Evolutionary conservation across 345 rosid species (phyloP).

Genomic region (Microcos paniculata): DNA sequence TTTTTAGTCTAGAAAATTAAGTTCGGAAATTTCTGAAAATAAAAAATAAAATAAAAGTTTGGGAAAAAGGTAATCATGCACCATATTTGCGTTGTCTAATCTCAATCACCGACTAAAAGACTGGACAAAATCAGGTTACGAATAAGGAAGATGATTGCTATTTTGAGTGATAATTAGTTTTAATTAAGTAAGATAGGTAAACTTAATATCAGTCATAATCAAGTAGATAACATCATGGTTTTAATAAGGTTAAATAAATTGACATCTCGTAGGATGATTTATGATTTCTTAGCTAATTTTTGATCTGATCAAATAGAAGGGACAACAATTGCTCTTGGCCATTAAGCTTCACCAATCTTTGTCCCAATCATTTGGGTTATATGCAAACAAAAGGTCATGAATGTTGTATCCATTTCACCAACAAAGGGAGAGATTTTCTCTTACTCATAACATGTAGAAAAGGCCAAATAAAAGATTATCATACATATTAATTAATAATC

Average conservation of each 20-base stretch:
- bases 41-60: not conserved
- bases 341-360: not conserved
- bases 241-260: not conserved
- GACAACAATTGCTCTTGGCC: not conserved
- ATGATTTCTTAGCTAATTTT: slow-evolving; percentile 1
- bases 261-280: not conserved
- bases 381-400: not conserved
- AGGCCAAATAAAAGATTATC: too few relatives aligned
- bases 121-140: not conserved
- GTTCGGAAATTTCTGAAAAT: too few relatives aligned
- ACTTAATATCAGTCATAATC: not conserved
- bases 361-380: not conserved
- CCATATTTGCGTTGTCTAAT: not conserved
- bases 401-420: not conserved
- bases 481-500: too few relatives aligned
- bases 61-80: not conserved
- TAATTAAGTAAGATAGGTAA: not conserved
- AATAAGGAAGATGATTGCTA: not conserved
- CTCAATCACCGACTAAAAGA: not conserved
- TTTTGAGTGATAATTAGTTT: not conserved
- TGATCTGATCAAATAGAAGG: slow-evolving; percentile 1
- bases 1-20: not conserved
- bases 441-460: not conserved
- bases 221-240: not conserved
- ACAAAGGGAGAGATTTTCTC: not conserved